These are phyloP conservation scores for Bidens hawaiensis DNA, from an alignment of 140 eudicot genomes.

Conservation along the genomic window DNA sequence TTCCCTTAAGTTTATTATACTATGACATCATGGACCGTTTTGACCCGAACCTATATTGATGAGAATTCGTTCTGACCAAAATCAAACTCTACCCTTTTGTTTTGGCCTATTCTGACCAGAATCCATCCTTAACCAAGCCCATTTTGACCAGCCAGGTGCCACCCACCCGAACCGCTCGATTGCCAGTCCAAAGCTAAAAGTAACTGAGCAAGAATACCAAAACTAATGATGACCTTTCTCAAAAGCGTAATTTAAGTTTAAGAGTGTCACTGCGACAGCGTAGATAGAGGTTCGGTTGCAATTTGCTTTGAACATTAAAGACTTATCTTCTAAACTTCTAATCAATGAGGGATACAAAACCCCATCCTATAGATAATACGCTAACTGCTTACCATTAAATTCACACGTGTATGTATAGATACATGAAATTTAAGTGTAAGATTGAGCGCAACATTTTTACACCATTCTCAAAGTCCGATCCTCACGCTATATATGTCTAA, in stretches of 20 bases:
- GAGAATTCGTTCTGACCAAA: no score
- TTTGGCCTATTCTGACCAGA: no score
- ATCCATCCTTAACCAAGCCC: no score
- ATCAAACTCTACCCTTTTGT: no score
- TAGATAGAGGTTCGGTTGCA: slow-evolving; percentile 4
- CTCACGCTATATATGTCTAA: neutral
- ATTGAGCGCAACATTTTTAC: no score
- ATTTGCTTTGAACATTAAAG: neutral
- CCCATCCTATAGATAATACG: neutral
- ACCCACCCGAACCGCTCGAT: no score
- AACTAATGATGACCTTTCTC: neutral
- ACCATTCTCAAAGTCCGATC: neutral
- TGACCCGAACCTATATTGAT: no score
- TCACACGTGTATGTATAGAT: neutral
- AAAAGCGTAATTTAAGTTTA: neutral
- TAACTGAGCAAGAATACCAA: neutral
- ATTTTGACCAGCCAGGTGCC: no score
- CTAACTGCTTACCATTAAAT: neutral
- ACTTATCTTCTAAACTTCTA: neutral
- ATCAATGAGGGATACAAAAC: neutral
- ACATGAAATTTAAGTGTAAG: no score
- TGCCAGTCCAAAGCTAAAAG: no score
- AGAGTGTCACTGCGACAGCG: neutral
- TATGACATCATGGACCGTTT: no score
- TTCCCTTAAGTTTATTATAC: no score